A percentile compares a stretch with the other conserved stretches of the same genome.
Conservation (phyloP, 129 eudicot species). For the Oenanthe sinensis region DNA sequence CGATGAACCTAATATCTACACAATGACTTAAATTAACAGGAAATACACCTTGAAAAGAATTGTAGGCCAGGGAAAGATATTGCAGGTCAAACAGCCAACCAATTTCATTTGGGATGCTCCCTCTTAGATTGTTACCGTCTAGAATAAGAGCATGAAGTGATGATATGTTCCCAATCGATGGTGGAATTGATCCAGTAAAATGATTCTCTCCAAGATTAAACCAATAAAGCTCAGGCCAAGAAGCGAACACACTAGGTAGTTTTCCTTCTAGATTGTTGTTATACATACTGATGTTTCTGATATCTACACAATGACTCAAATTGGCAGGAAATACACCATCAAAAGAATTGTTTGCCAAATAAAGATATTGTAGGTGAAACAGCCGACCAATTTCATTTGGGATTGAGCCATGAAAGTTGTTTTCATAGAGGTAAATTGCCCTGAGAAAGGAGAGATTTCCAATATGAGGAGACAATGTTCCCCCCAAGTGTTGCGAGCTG, state of each 20-base stretch:
- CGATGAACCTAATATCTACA: no score
- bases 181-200: constrained; percentile 2
- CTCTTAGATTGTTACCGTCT: no score
- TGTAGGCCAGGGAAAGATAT: no score
- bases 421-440: background rate
- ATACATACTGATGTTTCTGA: background rate
- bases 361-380: background rate
- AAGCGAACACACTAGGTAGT: background rate
- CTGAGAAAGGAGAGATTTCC: constrained; percentile 27
- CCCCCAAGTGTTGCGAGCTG: constrained; percentile 9
- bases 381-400: background rate
- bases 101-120: no score
- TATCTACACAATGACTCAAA: background rate
- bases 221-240: background rate
- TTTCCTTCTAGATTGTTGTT: background rate
- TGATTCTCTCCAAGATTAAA: background rate
- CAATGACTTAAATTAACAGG: no score
- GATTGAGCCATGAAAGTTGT: background rate
- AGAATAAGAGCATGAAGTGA: no score
- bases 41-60: no score
- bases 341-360: background rate
- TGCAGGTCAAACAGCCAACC: no score
- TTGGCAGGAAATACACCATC: background rate
- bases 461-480: constrained; percentile 15
- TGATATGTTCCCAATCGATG: no score